Conservation (phyloP, 169 alveolate genomes). For the Theileria equi region DNA sequence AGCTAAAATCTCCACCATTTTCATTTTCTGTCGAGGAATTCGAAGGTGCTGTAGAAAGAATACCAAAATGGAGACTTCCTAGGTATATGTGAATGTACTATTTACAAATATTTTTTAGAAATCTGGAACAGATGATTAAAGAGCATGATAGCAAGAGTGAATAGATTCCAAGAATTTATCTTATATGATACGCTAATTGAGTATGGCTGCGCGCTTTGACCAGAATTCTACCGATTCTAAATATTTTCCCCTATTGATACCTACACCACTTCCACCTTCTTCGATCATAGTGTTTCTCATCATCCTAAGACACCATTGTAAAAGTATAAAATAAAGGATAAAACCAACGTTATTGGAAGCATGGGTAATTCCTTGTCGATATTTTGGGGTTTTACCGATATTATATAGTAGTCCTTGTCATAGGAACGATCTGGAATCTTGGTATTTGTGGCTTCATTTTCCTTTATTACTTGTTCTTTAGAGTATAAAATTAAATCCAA, state of each 20-base stretch:
- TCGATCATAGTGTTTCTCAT: slow-evolving; percentile 93
- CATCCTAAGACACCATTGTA: slow-evolving; percentile 49
- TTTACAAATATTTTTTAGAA: slow-evolving; percentile 13
- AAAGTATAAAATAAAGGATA: not conserved
- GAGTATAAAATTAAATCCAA: slow-evolving; percentile 93
- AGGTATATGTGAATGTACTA: slow-evolving; percentile 13
- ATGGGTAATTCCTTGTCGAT: slow-evolving; percentile 90
- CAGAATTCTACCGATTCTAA: slow-evolving; percentile 92
- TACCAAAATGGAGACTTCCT: slow-evolving; percentile 81
- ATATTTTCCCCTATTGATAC: slow-evolving; percentile 87
- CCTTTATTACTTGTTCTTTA: slow-evolving; percentile 91
- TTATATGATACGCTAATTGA: not conserved
- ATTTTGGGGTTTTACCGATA: slow-evolving; percentile 70
- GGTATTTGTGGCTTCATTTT: slow-evolving; percentile 74
- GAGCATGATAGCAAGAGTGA: slow-evolving; percentile 29
- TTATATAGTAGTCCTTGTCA: slow-evolving; percentile 61
- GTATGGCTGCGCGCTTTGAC: slow-evolving; percentile 88
- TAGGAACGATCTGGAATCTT: slow-evolving; percentile 33
- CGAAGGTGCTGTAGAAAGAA: slow-evolving; percentile 71
- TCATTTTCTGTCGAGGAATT: slow-evolving; percentile 43
- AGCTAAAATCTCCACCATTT: slow-evolving; percentile 59
- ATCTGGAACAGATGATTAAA: slow-evolving; percentile 61
- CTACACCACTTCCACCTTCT: slow-evolving; percentile 99
- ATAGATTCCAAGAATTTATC: not conserved
- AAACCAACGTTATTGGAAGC: slow-evolving; percentile 91